These are phyloP conservation scores for Acer negundo DNA, from an alignment of 345 rosid genomes.

Conservation along the genomic window DNA sequence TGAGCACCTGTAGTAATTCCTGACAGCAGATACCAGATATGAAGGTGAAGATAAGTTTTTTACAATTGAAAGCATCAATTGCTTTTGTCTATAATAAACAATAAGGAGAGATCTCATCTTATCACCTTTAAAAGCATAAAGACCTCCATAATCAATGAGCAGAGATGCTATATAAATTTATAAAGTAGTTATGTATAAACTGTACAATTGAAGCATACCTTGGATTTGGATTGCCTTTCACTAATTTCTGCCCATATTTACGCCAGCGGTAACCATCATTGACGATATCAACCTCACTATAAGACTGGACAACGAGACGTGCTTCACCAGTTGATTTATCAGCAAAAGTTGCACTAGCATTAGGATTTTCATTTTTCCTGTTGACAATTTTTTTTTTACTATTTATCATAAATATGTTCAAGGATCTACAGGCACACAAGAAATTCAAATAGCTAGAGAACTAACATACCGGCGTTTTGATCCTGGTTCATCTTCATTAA, in stretches of 20 bases:
- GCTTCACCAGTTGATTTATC: slow-evolving; percentile 58
- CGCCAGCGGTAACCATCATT: slow-evolving; percentile 99
- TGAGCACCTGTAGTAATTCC: slow-evolving; percentile 99
- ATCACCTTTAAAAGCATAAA: neutral
- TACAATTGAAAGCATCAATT: neutral
- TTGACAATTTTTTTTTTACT: slow-evolving; percentile 16
- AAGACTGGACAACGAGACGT: slow-evolving; percentile 61
- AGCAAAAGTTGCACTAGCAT: slow-evolving; percentile 35
- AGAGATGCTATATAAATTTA: neutral
- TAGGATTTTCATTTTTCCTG: slow-evolving; percentile 71
- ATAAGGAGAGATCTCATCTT: slow-evolving; percentile 1
- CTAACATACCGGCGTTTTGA: slow-evolving; percentile 67
- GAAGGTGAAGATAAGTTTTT: neutral
- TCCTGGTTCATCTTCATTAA: slow-evolving; percentile 46
- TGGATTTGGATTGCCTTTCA: slow-evolving; percentile 95
- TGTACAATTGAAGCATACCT: slow-evolving; percentile 45
- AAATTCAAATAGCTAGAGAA: neutral
- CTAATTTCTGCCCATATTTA: slow-evolving; percentile 95
- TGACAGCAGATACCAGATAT: slow-evolving; percentile 16
- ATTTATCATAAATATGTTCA: slow-evolving; percentile 23
- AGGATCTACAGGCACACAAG: slow-evolving; percentile 6
- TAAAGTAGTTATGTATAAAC: neutral
- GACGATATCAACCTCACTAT: slow-evolving; percentile 62
- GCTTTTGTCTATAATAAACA: neutral
- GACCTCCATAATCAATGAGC: neutral